These are phyloP conservation scores for Xeromyces bisporus DNA, from an alignment of 495 filamentous ascomycete species.

Conservation along the genomic window DNA sequence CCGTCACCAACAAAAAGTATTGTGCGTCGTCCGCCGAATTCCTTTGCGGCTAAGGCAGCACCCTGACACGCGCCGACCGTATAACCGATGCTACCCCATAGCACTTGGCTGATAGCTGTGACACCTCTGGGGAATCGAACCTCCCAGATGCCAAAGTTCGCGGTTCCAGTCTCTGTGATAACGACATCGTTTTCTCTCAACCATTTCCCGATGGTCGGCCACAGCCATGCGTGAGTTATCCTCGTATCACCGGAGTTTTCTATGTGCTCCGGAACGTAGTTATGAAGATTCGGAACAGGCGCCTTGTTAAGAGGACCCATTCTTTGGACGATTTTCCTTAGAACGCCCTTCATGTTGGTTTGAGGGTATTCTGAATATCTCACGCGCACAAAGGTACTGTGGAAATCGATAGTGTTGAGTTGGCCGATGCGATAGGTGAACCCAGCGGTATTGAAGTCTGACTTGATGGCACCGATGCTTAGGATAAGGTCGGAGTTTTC, in stretches of 20 bases:
- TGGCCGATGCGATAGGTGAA: constrained; percentile 75
- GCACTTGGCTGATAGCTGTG: constrained; percentile 62
- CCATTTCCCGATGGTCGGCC: constrained; percentile 68
- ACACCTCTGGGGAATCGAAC: constrained; percentile 63
- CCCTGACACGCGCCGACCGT: constrained; percentile 65
- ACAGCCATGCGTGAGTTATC: constrained; percentile 78
- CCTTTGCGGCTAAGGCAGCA: constrained; percentile 53
- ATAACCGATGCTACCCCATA: constrained; percentile 83
- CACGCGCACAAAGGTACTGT: constrained; percentile 58
- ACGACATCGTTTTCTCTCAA: constrained; percentile 60
- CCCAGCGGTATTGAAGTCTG: constrained; percentile 82
- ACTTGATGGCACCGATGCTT: constrained; percentile 66
- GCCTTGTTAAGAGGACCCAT: constrained; percentile 39
- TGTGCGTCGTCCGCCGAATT: constrained; percentile 42
- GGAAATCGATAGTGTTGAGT: constrained; percentile 75
- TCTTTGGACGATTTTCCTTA: constrained; percentile 50
- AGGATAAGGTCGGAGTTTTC: constrained; percentile 73
- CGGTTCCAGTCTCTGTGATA: constrained; percentile 77
- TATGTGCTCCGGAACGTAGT: constrained; percentile 40
- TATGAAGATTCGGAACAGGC: constrained; percentile 25
- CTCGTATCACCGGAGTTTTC: constrained; percentile 25
- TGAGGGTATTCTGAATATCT: constrained; percentile 72
- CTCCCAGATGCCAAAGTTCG: constrained; percentile 83
- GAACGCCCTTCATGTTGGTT: constrained; percentile 72
- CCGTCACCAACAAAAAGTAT: constrained; percentile 84